phyloP scores from a whole-genome alignment of 495 filamentous ascomycete genomes.

The Daldinia decipiens region DNA sequence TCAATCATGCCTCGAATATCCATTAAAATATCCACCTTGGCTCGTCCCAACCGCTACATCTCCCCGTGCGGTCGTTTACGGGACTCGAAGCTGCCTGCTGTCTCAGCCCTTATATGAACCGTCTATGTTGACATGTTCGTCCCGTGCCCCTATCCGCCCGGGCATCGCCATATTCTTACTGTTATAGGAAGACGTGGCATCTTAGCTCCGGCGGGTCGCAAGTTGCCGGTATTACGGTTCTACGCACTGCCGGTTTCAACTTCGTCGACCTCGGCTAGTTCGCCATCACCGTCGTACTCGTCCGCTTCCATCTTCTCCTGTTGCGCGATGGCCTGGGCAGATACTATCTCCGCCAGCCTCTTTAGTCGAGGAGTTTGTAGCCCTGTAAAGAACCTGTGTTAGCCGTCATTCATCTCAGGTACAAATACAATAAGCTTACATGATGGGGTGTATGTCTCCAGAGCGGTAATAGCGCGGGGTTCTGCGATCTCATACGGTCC shows the following conservation, averaged over 20 bases:
- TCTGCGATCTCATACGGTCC: constrained; percentile 99
- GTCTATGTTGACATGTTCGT: constrained; percentile 11
- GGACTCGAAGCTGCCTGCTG: constrained; percentile 11
- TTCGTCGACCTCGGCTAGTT: constrained; percentile 58
- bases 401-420: constrained; percentile 12
- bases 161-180: constrained; percentile 3
- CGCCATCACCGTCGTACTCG: constrained; percentile 55
- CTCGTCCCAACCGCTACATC: constrained; percentile 4
- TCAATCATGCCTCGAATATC: constrained; percentile 52
- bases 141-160: constrained; percentile 12
- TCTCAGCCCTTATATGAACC: constrained; percentile 6
- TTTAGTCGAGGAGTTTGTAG: constrained; percentile 95
- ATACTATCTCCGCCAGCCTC: constrained; percentile 96
- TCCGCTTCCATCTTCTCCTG: constrained; percentile 79
- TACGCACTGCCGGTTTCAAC: constrained; percentile 45
- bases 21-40: constrained; percentile 41
- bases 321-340: constrained; percentile 91
- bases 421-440: constrained; percentile 65
- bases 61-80: constrained; percentile 2
- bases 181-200: constrained; percentile 27
- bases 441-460: constrained; percentile 97
- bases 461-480: constrained; percentile 90
- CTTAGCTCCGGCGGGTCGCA: constrained; percentile 26
- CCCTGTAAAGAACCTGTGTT: constrained; percentile 64
- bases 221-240: constrained; percentile 41